Percentiles rank a stretch among this genome's conserved stretches.
phyloP scores from a whole-genome alignment of 306 rosid species.

The Quercus parvula region DNA sequence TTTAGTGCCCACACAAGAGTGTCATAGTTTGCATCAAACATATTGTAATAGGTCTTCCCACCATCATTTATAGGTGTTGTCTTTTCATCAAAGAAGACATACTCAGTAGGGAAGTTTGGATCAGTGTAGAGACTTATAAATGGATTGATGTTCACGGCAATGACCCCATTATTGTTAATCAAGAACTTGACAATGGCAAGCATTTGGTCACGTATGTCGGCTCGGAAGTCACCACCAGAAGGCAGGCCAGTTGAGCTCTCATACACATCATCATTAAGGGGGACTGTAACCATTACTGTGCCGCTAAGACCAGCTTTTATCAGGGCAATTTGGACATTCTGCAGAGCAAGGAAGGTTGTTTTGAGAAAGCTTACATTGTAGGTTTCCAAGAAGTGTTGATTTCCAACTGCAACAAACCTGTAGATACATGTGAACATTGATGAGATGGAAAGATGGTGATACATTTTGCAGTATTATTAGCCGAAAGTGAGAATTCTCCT shows the following conservation, averaged over 20 bases:
- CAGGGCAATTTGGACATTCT: slow-evolving; percentile 43
- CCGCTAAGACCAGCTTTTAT: slow-evolving; percentile 42
- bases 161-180: slow-evolving; percentile 49
- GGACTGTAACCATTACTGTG: slow-evolving; percentile 41
- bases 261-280: slow-evolving; percentile 45
- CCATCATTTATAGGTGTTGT: slow-evolving; percentile 50
- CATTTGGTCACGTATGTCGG: slow-evolving; percentile 47
- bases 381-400: slow-evolving; percentile 46
- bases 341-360: slow-evolving; percentile 47
- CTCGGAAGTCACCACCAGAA: slow-evolving; percentile 51
- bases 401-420: slow-evolving; percentile 58
- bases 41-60: slow-evolving; percentile 48
- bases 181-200: slow-evolving; percentile 44
- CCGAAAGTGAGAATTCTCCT: neutral
- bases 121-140: slow-evolving; percentile 56
- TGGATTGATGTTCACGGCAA: slow-evolving; percentile 67
- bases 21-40: slow-evolving; percentile 73
- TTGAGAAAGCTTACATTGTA: slow-evolving; percentile 48
- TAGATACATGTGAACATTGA: slow-evolving; percentile 8
- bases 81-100: slow-evolving; percentile 66
- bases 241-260: slow-evolving; percentile 23
- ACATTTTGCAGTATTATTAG: neutral
- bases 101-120: slow-evolving; percentile 67
- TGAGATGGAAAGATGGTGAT: neutral
- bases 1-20: slow-evolving; percentile 76